Base-by-base conservation (phyloP, 192 early-diverging fungal genomes). In the Dimargaris cristalligena region DNA sequence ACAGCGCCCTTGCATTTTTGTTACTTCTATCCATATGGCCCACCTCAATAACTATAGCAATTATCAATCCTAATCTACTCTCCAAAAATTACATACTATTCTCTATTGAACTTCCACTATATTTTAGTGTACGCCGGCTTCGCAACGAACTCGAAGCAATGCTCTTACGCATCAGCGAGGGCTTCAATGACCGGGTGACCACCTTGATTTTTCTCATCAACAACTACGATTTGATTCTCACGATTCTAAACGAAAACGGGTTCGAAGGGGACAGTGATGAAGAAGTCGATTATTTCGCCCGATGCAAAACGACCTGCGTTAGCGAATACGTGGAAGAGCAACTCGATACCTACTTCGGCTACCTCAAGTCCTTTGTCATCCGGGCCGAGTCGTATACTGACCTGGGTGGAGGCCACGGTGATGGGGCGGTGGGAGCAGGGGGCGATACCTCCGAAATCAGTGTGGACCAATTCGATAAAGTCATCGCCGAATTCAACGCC, bases 151-250 rank as follows among this genome's bases (percentile, higher is more conserved):
- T 90, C 45, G 88, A 92, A 58, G 66, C 73, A 6, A 71, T 94
- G 18, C 71, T 99, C 28, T 66, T 83, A 20, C 71, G 79, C 34
- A 82, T 90, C 72, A 81, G 87, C 0, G 82, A 73, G 13, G 81
- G 84, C 38, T 80, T 88, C 58, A 58, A 71, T 9, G 87, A 89
- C 52, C 70, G 70, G 23, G 85, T 85, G 44, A 78, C 73, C 28
- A 67, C 82, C 33, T 69, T 88, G 44, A 80, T 89, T 14, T 94
- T 94, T 61, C 71, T 90, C 60, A 92, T 99, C 66, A 99, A 95
- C 76, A 99, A 93, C 64, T 87, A 87, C 67, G 93, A 99, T 62
- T 71, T 93, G 18, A 80, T 95, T 23, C 70, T 87, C 28, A 75
- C 84, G 2, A 84, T 94, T 34, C 73, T 98, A 29, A 70, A 77